Percentiles rank a stretch among this genome's conserved stretches.
Conservation (phyloP, 208 protist genomes). For the Leishmania turanica region DNA sequence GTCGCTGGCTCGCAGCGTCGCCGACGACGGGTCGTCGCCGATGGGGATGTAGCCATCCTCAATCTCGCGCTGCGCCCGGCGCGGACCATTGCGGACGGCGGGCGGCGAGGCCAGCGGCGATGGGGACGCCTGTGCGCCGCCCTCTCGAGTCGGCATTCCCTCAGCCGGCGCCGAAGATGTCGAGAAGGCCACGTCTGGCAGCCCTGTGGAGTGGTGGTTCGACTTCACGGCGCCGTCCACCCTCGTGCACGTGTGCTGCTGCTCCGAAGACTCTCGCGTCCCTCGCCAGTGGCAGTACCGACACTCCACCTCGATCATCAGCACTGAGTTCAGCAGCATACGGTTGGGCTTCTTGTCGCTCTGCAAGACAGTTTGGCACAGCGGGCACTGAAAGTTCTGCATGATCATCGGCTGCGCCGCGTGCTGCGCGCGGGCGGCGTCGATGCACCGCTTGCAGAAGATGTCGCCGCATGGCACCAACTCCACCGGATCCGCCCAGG, state of each 20-base stretch:
- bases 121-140: not conserved
- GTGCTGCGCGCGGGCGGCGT: slow-evolving; percentile 17
- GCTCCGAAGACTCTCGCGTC: slow-evolving; percentile 36
- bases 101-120: not conserved
- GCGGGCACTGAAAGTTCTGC: slow-evolving; percentile 49
- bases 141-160: not conserved
- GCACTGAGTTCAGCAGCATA: slow-evolving; percentile 65
- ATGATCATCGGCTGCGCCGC: slow-evolving; percentile 32
- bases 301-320: slow-evolving; percentile 61
- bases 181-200: not conserved
- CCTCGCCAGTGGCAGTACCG: slow-evolving; percentile 64
- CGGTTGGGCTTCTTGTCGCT: slow-evolving; percentile 58
- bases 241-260: slow-evolving; percentile 29
- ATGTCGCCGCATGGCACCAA: slow-evolving; percentile 48
- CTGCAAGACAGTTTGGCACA: slow-evolving; percentile 54
- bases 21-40: slow-evolving; percentile 18
- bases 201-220: not conserved
- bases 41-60: slow-evolving; percentile 28
- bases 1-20: not conserved
- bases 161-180: not conserved
- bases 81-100: not conserved
- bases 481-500: slow-evolving; percentile 64
- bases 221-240: not conserved
- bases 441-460: slow-evolving; percentile 67
- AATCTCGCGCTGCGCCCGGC: slow-evolving; percentile 27